A percentile compares a stretch with the other conserved stretches of the same genome.
phyloP scores from a whole-genome alignment of 2,329 filamentous ascomycete genomes.

The Colletotrichum gloeosporioides region DNA sequence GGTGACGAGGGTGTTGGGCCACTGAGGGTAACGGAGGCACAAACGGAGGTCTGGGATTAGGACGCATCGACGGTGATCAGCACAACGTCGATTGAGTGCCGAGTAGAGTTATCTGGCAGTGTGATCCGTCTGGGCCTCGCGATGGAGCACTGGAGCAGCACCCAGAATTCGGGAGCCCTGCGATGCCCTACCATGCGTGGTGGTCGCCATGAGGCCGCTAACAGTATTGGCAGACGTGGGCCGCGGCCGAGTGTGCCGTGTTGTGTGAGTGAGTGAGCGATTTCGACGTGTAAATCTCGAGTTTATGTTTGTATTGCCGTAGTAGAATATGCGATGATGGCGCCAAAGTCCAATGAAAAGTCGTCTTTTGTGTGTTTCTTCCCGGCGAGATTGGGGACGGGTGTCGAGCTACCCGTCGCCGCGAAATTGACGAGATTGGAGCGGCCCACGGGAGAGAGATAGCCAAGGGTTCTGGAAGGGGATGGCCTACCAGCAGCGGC shows the following conservation, averaged over 20 bases:
- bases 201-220: background rate
- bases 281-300: background rate
- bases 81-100: background rate
- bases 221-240: background rate
- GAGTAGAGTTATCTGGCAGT: background rate
- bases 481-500: background rate
- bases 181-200: background rate
- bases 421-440: conserved; percentile 3
- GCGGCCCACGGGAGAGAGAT: background rate
- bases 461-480: background rate
- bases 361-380: background rate
- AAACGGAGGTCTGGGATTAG: conserved; percentile 5
- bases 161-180: background rate
- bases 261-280: background rate
- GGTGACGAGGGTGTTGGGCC: background rate
- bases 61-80: background rate
- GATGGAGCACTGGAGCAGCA: background rate
- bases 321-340: background rate
- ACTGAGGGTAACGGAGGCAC: background rate
- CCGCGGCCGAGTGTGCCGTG: background rate
- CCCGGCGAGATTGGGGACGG: background rate
- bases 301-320: background rate
- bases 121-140: background rate
- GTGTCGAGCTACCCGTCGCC: background rate
- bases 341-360: background rate